Conservation (phyloP, 192 early-diverging fungal genomes). For the Obelidium mucronatum region DNA sequence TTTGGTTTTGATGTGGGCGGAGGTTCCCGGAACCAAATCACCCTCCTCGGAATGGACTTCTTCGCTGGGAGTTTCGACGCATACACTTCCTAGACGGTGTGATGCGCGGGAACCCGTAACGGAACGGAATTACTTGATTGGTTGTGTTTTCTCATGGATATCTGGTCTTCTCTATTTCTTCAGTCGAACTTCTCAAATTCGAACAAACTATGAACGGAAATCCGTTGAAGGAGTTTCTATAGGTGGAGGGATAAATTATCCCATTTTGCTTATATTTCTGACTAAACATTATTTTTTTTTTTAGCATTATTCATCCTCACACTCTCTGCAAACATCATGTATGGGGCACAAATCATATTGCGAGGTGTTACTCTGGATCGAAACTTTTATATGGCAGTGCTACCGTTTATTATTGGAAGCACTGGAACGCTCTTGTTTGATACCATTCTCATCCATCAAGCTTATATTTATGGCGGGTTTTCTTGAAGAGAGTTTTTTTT, state of each 20-base stretch:
- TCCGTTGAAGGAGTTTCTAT: conserved; percentile 51
- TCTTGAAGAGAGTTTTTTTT: not conserved
- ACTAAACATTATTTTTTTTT: not conserved
- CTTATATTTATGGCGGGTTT: conserved; percentile 20
- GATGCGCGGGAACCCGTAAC: conserved; percentile 20
- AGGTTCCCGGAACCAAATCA: too few species aligned
- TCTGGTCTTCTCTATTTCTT: conserved; percentile 23
- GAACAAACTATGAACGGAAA: conserved; percentile 47
- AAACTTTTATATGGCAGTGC: conserved; percentile 2
- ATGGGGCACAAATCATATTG: conserved; percentile 14
- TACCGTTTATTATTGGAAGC: conserved; percentile 20
- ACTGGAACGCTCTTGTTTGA: conserved; percentile 17
- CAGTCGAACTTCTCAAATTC: conserved; percentile 25
- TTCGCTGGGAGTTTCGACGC: not conserved
- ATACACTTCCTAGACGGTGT: not conserved
- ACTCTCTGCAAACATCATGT: conserved; percentile 1
- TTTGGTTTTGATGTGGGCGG: not conserved
- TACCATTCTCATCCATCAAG: conserved; percentile 14
- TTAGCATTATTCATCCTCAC: conserved; percentile 15
- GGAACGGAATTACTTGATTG: not conserved
- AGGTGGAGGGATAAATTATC: conserved; percentile 11
- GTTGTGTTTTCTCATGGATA: conserved; percentile 17
- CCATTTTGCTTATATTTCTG: not conserved
- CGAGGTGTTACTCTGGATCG: conserved; percentile 10
- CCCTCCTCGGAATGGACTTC: too few species aligned